Conservation (phyloP, 306 rosid species). For the Arachis hypogaea region DNA sequence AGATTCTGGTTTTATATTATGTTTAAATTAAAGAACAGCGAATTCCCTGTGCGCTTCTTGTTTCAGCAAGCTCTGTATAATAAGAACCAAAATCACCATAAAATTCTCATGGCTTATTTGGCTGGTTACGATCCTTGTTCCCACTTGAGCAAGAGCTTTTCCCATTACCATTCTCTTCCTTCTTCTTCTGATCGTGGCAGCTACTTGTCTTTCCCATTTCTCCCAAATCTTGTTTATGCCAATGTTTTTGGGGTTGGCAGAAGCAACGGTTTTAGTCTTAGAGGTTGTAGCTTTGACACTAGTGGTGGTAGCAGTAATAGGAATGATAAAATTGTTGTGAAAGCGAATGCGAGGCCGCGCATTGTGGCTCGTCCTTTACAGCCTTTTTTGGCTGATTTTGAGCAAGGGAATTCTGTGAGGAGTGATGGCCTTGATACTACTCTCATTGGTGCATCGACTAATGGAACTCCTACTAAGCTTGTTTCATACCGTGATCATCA, state of each 20-base stretch:
- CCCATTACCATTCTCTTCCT: constrained; percentile 29
- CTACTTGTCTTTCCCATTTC: constrained; percentile 35
- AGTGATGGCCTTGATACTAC: constrained; percentile 34
- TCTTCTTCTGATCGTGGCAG: constrained; percentile 26
- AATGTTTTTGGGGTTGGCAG: constrained; percentile 44
- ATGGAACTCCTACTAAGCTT: constrained; percentile 46
- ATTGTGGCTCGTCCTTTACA: constrained; percentile 39
- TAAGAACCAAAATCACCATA: not conserved
- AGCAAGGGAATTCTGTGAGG: constrained; percentile 32
- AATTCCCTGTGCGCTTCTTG: constrained; percentile 41
- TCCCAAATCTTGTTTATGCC: constrained; percentile 30
- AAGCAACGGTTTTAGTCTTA: constrained; percentile 25
- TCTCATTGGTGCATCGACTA: constrained; percentile 17
- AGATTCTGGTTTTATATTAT: constrained; percentile 47
- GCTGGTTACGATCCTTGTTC: constrained; percentile 46
- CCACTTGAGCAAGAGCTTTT: constrained; percentile 39
- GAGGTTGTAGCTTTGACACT: constrained; percentile 52
- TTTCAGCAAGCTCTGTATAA: constrained; percentile 39
- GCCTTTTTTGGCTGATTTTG: constrained; percentile 44
- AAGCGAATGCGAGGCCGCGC: constrained; percentile 47
- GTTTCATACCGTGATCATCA: constrained; percentile 44
- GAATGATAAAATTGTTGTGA: constrained; percentile 40
- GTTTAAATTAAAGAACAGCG: constrained; percentile 48
- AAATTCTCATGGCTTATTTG: constrained; percentile 44
- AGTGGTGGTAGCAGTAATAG: constrained; percentile 17